Evolutionary conservation across 2,329 filamentous ascomycete species (phyloP).

Genomic region (Alternaria consortialis): DNA sequence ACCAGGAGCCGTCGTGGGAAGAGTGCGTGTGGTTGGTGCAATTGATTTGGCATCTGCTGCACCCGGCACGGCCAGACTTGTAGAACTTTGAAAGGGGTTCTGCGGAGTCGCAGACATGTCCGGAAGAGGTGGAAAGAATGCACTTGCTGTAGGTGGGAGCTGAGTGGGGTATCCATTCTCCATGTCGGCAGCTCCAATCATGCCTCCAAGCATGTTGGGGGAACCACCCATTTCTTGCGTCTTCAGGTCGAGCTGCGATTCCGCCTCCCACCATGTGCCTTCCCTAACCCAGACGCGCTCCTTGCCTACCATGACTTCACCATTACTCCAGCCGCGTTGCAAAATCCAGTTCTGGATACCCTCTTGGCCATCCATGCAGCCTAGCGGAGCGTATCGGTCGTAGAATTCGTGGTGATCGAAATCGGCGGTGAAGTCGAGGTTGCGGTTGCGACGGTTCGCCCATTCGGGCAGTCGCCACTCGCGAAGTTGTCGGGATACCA

Average conservation of each 20-base stretch:
- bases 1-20: slow-evolving; percentile 64
- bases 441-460: slow-evolving; percentile 91
- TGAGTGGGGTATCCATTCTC: slow-evolving; percentile 77
- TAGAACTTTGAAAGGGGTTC: slow-evolving; percentile 69
- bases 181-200: slow-evolving; percentile 67
- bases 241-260: slow-evolving; percentile 93
- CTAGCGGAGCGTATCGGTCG: slow-evolving; percentile 80
- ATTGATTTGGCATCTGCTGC: slow-evolving; percentile 51
- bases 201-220: slow-evolving; percentile 56
- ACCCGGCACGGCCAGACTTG: slow-evolving; percentile 58
- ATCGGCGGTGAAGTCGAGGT: slow-evolving; percentile 94
- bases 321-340: slow-evolving; percentile 97
- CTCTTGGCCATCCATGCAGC: slow-evolving; percentile 88
- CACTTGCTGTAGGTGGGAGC: slow-evolving; percentile 59
- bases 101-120: slow-evolving; percentile 72
- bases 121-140: slow-evolving; percentile 71
- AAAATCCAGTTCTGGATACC: slow-evolving; percentile 94
- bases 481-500: slow-evolving; percentile 90
- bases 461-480: slow-evolving; percentile 95
- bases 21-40: slow-evolving; percentile 70
- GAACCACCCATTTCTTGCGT: slow-evolving; percentile 60
- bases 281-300: slow-evolving; percentile 97
- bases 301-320: slow-evolving; percentile 88
- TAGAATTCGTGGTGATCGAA: slow-evolving; percentile 95
- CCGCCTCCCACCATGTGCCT: slow-evolving; percentile 95